Evolutionary conservation across 176 grass and related monocot genomes (phyloP).

Genomic region (Poa annua): DNA sequence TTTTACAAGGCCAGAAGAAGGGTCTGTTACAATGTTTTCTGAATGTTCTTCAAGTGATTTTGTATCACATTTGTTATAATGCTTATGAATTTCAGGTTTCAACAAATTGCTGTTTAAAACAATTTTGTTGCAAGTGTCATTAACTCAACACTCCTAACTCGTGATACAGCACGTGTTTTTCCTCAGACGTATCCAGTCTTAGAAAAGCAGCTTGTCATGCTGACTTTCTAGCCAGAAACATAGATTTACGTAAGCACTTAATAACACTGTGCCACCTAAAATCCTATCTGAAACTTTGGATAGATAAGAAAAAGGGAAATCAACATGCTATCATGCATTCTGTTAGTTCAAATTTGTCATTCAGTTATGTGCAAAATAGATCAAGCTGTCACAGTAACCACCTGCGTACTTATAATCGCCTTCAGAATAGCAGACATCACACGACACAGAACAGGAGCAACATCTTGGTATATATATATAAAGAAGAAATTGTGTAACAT

Average conservation of each 20-base stretch:
- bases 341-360: background rate
- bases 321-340: background rate
- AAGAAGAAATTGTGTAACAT: background rate
- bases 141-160: slow-evolving; percentile 4
- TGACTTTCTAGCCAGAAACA: background rate
- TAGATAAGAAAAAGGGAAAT: background rate
- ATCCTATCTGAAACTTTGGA: background rate
- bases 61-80: background rate
- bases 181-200: background rate
- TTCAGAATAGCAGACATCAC: background rate
- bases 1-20: background rate
- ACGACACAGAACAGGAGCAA: background rate
- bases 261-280: background rate
- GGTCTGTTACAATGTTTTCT: background rate
- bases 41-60: background rate
- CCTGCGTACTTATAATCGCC: background rate
- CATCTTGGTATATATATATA: slow-evolving; percentile 3
- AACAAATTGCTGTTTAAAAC: background rate
- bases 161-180: too few relatives aligned
- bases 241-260: background rate
- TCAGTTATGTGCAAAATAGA: background rate
- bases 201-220: background rate
- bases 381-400: background rate
- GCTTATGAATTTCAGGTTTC: slow-evolving; percentile 19
- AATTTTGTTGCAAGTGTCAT: background rate